phyloP scores from a whole-genome alignment of 148 eudicot species.

The Amaranthus cruentus region DNA sequence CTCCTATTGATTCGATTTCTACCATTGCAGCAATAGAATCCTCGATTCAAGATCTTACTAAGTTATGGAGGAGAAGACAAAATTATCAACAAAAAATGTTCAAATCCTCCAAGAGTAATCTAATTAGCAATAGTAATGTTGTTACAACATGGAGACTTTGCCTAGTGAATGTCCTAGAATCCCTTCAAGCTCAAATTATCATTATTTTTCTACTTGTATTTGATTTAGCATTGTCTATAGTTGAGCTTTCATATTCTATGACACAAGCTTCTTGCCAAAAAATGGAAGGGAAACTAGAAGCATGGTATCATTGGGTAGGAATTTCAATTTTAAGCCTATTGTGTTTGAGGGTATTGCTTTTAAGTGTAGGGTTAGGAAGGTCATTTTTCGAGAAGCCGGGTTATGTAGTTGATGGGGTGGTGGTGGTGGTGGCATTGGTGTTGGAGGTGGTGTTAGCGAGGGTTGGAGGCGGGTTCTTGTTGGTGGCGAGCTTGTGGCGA shows the following conservation, averaged over 20 bases:
- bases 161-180: slow-evolving; percentile 32
- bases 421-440: slow-evolving; percentile 34
- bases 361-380: slow-evolving; percentile 30
- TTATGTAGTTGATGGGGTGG: slow-evolving; percentile 38
- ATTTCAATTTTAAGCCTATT: slow-evolving; percentile 33
- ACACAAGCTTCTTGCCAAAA: slow-evolving; percentile 17
- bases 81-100: slow-evolving; percentile 9
- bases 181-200: slow-evolving; percentile 30
- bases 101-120: not conserved
- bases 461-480: slow-evolving; percentile 41
- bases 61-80: slow-evolving; percentile 27
- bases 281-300: slow-evolving; percentile 3
- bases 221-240: slow-evolving; percentile 27
- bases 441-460: slow-evolving; percentile 33
- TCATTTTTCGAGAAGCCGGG: slow-evolving; percentile 35
- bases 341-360: slow-evolving; percentile 20
- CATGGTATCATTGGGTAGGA: slow-evolving; percentile 45
- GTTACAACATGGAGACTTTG: slow-evolving; percentile 28
- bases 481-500: slow-evolving; percentile 50
- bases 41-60: slow-evolving; percentile 31
- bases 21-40: slow-evolving; percentile 8
- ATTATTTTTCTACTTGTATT: slow-evolving; percentile 34
- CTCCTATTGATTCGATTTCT: not conserved
- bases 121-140: not conserved
- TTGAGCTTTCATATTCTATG: slow-evolving; percentile 34